phyloP scores from a whole-genome alignment of 129 eudicot species.

The Apium graveolens region DNA sequence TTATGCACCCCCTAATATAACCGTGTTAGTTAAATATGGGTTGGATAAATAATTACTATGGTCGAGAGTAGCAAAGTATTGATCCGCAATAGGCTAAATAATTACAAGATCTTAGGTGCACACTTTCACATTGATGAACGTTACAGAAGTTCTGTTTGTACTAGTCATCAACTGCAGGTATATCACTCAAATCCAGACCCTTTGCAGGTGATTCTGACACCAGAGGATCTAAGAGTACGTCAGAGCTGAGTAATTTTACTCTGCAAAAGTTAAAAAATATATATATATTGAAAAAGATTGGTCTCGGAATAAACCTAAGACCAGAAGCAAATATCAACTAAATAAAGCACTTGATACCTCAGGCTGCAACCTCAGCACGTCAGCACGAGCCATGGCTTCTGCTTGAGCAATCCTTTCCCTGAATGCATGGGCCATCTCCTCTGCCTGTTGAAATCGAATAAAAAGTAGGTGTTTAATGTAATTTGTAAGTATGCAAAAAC shows the following conservation, averaged over 20 bases:
- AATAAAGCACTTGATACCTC: conserved; percentile 38
- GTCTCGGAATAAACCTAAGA: neutral
- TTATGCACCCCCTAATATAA: neutral
- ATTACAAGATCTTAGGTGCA: neutral
- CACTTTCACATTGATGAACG: neutral
- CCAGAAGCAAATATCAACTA: neutral
- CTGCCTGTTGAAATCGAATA: conserved; percentile 46
- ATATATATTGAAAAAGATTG: neutral
- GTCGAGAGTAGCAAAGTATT: neutral
- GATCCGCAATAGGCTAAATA: neutral
- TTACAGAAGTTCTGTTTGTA: neutral
- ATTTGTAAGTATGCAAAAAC: neutral
- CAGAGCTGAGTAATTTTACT: conserved; percentile 56
- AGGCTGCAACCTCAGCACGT: conserved; percentile 95
- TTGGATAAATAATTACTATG: neutral
- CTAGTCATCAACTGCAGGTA: conserved; percentile 42
- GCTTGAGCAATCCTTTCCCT: conserved; percentile 98
- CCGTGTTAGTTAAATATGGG: neutral
- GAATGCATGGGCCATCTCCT: conserved; percentile 96
- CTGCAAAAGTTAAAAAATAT: conserved; percentile 28
- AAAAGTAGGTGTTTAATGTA: neutral
- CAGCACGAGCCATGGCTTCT: conserved; percentile 99
- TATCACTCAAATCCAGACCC: conserved; percentile 58
- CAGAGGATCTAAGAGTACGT: conserved; percentile 57
- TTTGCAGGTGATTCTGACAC: conserved; percentile 54